Evolutionary conservation across 2,329 filamentous ascomycete genomes (phyloP).

Genomic region (Alternaria hordeiaustralica): DNA sequence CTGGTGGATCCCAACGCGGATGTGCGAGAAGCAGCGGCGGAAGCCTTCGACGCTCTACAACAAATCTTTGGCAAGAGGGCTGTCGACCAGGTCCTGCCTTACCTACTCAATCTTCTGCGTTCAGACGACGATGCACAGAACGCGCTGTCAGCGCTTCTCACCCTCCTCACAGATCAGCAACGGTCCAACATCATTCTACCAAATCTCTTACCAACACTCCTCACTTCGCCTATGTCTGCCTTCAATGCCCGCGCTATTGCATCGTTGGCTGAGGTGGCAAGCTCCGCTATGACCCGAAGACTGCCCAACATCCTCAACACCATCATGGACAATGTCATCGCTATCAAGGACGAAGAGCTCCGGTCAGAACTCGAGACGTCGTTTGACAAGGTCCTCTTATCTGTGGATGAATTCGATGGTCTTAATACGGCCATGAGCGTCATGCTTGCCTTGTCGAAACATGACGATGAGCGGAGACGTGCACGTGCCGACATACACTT

Average conservation of each 20-base stretch:
- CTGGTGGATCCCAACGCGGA: constrained; percentile 88
- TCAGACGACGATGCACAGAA: constrained; percentile 88
- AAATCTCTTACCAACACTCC: constrained; percentile 91
- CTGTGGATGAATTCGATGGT: constrained; percentile 94
- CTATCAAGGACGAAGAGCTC: constrained; percentile 76
- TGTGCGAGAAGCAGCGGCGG: constrained; percentile 92
- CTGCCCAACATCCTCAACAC: constrained; percentile 90
- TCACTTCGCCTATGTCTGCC: constrained; percentile 84
- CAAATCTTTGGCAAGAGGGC: constrained; percentile 92
- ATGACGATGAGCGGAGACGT: constrained; percentile 88
- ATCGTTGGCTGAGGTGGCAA: constrained; percentile 89
- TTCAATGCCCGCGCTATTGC: constrained; percentile 96
- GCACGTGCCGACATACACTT: constrained; percentile 80
- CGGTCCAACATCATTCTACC: constrained; percentile 96
- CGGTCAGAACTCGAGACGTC: constrained; percentile 75
- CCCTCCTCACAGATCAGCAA: constrained; percentile 89
- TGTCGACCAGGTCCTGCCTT: constrained; percentile 92
- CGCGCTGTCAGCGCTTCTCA: constrained; percentile 89
- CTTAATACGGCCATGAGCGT: constrained; percentile 96
- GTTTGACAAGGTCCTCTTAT: constrained; percentile 88
- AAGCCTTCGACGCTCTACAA: constrained; percentile 95
- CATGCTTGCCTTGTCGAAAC: constrained; percentile 84
- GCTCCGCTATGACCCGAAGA: constrained; percentile 86
- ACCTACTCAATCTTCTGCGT: constrained; percentile 87
- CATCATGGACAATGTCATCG: constrained; percentile 90